Conservation (phyloP, 2,329 filamentous ascomycete genomes). For the Pseudofabraea citricarpa region DNA sequence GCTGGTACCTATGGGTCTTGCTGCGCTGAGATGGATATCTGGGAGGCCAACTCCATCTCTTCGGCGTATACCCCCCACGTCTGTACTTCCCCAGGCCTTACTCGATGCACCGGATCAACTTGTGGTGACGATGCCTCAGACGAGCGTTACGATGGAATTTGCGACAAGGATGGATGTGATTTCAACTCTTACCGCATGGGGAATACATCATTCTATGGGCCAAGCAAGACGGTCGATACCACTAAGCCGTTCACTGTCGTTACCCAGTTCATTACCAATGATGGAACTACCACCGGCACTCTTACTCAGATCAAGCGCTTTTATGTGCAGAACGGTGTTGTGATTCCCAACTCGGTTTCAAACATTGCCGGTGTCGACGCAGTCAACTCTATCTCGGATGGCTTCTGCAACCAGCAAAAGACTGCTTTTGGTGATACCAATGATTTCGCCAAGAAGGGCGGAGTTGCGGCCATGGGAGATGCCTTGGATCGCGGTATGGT, state of each 20-base stretch:
- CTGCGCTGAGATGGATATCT: slow-evolving; percentile 66
- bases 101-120: slow-evolving; percentile 33
- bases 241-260: slow-evolving; percentile 50
- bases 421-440: slow-evolving; percentile 48
- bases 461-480: slow-evolving; percentile 47
- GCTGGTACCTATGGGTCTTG: slow-evolving; percentile 52
- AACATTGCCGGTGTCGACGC: slow-evolving; percentile 40
- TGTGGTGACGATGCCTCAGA: slow-evolving; percentile 35
- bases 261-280: slow-evolving; percentile 51
- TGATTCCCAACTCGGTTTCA: slow-evolving; percentile 45
- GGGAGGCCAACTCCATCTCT: slow-evolving; percentile 58
- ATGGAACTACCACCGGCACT: slow-evolving; percentile 41
- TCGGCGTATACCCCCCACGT: slow-evolving; percentile 54
- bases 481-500: slow-evolving; percentile 56
- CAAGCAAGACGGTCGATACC: slow-evolving; percentile 48
- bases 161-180: slow-evolving; percentile 58
- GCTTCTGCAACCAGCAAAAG: slow-evolving; percentile 53
- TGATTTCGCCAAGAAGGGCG: slow-evolving; percentile 50
- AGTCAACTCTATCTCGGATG: slow-evolving; percentile 47
- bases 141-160: slow-evolving; percentile 47
- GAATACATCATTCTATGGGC: slow-evolving; percentile 50
- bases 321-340: slow-evolving; percentile 50
- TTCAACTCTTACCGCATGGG: slow-evolving; percentile 58
- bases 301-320: slow-evolving; percentile 50
- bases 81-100: slow-evolving; percentile 38